Evolutionary conservation across 345 rosid species (phyloP), one percentile per base, ranked within the genome.

Genomic region (Crucihimalaya himalaica): DNA sequence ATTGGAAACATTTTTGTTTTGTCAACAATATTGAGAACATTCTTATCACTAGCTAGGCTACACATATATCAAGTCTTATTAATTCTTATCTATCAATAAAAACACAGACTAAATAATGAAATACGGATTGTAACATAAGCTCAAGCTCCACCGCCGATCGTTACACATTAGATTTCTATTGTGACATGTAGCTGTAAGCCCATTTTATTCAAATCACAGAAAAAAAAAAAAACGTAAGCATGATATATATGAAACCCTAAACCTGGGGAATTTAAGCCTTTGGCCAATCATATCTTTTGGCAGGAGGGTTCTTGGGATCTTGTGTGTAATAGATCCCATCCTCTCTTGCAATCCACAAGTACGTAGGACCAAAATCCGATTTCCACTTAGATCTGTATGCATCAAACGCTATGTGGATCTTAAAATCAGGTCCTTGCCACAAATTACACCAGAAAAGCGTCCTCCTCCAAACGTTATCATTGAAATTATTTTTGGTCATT

Each of bases 381-480:
- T 23, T 48, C 75, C 75, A 60, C 12, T 12, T 3, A 23, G 75
- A 35, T 35, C 2, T n/a, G n/a, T 71, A 71, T 45, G 59, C 68
- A 47, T 23, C 76, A 27, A 71, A 71, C 3, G 25, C 9, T 27
- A 51, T 25, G 10, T 71, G 75, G 13, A 46, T 7, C 50, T 61
- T 61, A 8, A 3, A 71, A 18, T 37, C 10, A 37, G 76, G 76
- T 51, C 69, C 69, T 62, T 51, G 27, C 52, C 52, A 61, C 60
- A 71, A 7, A 50, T 12, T 19, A 61, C 76, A 51, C 76, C 76
- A 71, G 37, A 60, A 71, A 25, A 60, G 59, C 0, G 75, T 61
- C 1, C 18, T 25, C 6, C 0, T 18, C 19, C 14, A 23, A 23
- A 37, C 6, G 9, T 71, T 71, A 7, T 60, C 75, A 14, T 37